Conservation (phyloP, 192 early-diverging fungal genomes). For the Backusella mclennaniae region DNA sequence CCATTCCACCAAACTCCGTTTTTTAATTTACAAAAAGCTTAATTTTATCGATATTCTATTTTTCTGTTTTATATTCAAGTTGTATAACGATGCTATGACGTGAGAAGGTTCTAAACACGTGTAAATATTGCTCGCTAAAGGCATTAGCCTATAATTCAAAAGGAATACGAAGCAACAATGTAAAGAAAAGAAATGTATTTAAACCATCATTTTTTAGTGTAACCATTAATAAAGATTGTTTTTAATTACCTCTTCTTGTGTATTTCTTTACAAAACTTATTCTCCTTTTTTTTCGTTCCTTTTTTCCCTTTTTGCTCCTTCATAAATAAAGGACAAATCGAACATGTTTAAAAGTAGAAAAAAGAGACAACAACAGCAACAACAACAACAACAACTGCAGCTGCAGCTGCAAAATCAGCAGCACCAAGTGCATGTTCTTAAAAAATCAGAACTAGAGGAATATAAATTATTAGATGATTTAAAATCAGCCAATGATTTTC, state of each 20-base stretch:
- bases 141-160: not conserved
- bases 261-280: not conserved
- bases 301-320: not conserved
- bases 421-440: not conserved
- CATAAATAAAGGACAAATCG: not conserved
- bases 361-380: slow-evolving; percentile 15
- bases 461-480: slow-evolving; percentile 19
- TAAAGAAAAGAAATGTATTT: not conserved
- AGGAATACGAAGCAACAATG: not conserved
- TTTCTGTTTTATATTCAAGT: not conserved
- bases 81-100: not conserved
- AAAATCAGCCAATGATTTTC: slow-evolving; percentile 14
- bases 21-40: not conserved
- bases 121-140: not conserved
- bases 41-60: not conserved
- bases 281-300: not conserved
- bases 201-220: not conserved
- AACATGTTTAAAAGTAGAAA: slow-evolving; percentile 20
- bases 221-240: not conserved
- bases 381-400: not conserved
- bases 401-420: not conserved
- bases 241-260: not conserved
- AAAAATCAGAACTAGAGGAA: not conserved
- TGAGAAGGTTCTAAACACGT: not conserved
- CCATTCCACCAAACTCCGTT: not conserved